Percentiles rank a stretch among this genome's conserved stretches.
These are phyloP conservation scores for Corynespora cassiicola DNA, from an alignment of 2,329 filamentous ascomycete genomes.

Conservation along the genomic window DNA sequence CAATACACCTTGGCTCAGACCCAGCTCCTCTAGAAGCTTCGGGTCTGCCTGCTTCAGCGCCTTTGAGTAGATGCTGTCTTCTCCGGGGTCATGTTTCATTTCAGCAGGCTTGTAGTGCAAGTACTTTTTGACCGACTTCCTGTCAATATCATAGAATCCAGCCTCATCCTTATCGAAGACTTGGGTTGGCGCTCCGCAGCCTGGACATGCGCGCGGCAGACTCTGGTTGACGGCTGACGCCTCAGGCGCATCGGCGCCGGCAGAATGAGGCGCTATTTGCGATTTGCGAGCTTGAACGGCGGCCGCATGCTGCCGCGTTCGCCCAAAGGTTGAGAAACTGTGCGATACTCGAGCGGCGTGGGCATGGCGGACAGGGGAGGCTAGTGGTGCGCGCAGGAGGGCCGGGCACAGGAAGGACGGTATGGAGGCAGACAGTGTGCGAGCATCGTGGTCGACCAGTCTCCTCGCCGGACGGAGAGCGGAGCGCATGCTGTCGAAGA, in stretches of 20 bases:
- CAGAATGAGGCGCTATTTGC: too few species aligned
- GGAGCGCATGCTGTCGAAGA: slow-evolving; percentile 35
- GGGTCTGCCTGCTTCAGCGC: slow-evolving; percentile 39
- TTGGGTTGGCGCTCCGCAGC: slow-evolving; percentile 68
- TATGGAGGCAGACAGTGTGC: slow-evolving; percentile 25
- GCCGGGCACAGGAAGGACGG: slow-evolving; percentile 44
- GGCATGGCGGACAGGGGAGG: slow-evolving; percentile 14
- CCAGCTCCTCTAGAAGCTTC: slow-evolving; percentile 35
- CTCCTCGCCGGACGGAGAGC: slow-evolving; percentile 35
- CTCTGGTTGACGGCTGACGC: too few species aligned
- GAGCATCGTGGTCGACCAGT: slow-evolving; percentile 30
- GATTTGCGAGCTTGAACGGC: slow-evolving; percentile 1
- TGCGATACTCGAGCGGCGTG: slow-evolving; percentile 9
- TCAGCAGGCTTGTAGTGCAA: slow-evolving; percentile 33
- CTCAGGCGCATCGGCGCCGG: too few species aligned
- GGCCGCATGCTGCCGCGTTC: slow-evolving; percentile 22
- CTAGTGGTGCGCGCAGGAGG: slow-evolving; percentile 27
- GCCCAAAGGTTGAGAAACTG: slow-evolving; percentile 31
- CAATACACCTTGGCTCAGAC: slow-evolving; percentile 26
- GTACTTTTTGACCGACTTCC: slow-evolving; percentile 55
- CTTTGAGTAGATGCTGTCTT: slow-evolving; percentile 46
- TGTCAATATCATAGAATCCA: slow-evolving; percentile 62
- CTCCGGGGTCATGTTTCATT: slow-evolving; percentile 24
- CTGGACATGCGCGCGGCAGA: slow-evolving; percentile 64
- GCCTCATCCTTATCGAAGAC: slow-evolving; percentile 60